Percentiles rank a stretch among this genome's conserved stretches.
phyloP scores from a whole-genome alignment of 202 grass and related monocot species.

The Schoenoplectus tabernaemontani region DNA sequence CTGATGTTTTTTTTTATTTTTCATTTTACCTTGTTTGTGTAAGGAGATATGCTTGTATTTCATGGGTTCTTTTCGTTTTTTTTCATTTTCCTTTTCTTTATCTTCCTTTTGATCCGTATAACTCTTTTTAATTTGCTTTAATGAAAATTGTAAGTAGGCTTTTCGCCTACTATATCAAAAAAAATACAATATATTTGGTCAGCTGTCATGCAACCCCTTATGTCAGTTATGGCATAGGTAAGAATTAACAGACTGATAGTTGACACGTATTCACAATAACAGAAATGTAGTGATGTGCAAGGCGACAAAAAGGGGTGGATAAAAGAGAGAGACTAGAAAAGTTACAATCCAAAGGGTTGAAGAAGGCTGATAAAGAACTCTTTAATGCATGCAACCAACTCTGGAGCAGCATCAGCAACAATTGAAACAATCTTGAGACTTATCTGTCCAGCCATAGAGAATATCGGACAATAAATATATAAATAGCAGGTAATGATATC shows the following conservation, averaged over 20 bases:
- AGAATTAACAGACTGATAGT: not conserved
- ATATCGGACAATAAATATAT: constrained; percentile 1
- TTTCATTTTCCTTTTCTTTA: too few relatives aligned
- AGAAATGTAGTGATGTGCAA: not conserved
- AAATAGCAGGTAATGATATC: constrained; percentile 22
- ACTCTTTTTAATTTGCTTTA: too few relatives aligned
- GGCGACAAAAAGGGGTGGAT: not conserved
- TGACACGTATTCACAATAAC: not conserved
- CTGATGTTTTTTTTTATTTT: too few relatives aligned
- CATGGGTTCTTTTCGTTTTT: too few relatives aligned
- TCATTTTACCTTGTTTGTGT: too few relatives aligned
- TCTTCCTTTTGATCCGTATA: too few relatives aligned
- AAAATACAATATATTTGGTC: not conserved
- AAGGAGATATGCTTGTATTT: too few relatives aligned
- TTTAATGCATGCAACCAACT: constrained; percentile 58
- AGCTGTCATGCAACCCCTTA: not conserved
- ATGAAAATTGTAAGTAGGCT: too few relatives aligned
- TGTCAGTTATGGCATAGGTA: not conserved
- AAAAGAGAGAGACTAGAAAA: not conserved
- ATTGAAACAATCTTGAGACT: constrained; percentile 48
- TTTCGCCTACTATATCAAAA: too few relatives aligned
- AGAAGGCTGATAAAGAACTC: constrained; percentile 75
- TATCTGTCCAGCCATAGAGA: constrained; percentile 35
- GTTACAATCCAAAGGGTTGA: constrained; percentile 58
- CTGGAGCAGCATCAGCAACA: constrained; percentile 63